Conservation (phyloP, 768 basidiomycete genomes). For the Psilocybe tampanensis region DNA sequence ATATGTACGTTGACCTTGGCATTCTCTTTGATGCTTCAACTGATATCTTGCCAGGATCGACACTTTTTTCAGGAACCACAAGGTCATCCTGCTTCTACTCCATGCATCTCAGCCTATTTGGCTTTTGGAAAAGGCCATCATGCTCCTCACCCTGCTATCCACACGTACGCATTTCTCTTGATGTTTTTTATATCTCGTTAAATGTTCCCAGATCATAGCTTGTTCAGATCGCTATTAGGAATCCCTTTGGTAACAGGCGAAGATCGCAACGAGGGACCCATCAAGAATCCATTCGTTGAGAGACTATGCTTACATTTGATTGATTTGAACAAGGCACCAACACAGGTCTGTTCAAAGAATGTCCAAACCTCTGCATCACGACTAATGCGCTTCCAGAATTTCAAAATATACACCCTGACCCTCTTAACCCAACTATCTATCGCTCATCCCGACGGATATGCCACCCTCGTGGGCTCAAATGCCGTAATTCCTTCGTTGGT, state of each 20-base stretch:
- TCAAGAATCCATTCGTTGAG: conserved; percentile 46
- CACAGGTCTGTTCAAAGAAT: conserved; percentile 35
- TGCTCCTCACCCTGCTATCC: conserved; percentile 56
- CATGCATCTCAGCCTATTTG: conserved; percentile 51
- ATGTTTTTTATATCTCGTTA: not conserved
- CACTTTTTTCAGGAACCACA: conserved; percentile 37
- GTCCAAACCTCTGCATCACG: not conserved
- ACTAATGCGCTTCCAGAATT: conserved; percentile 21
- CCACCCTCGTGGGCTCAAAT: conserved; percentile 45
- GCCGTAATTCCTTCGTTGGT: conserved; percentile 69
- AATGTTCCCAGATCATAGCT: conserved; percentile 37
- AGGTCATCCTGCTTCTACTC: conserved; percentile 50
- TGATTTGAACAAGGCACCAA: conserved; percentile 39
- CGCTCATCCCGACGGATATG: conserved; percentile 38
- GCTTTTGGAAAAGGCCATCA: conserved; percentile 49
- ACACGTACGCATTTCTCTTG: conserved; percentile 44
- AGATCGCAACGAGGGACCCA: conserved; percentile 25
- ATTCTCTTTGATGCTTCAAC: not conserved
- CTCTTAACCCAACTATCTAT: conserved; percentile 46
- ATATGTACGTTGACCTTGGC: conserved; percentile 31
- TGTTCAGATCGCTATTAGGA: conserved; percentile 47
- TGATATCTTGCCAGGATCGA: conserved; percentile 36
- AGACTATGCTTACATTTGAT: conserved; percentile 50
- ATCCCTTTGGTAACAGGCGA: conserved; percentile 27
- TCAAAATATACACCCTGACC: conserved; percentile 38